phyloP scores from a whole-genome alignment of 2,329 filamentous ascomycete genomes.

The Orbilia quercus region DNA sequence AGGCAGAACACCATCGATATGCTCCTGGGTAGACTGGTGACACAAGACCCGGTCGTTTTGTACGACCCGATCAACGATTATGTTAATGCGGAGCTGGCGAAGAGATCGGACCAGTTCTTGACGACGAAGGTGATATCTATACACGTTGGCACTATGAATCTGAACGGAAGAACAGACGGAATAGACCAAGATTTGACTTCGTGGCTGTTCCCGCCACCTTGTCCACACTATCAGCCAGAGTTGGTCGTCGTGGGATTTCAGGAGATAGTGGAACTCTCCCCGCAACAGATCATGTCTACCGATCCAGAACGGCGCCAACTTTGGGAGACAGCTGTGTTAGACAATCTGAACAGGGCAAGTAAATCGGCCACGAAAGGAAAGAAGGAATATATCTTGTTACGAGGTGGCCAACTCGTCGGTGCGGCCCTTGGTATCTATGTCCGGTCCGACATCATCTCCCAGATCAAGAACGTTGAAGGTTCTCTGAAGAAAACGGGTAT shows the following conservation, averaged over 20 bases:
- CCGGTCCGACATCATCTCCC: slow-evolving; percentile 77
- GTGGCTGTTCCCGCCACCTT: slow-evolving; percentile 81
- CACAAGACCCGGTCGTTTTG: slow-evolving; percentile 53
- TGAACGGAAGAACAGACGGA: slow-evolving; percentile 87
- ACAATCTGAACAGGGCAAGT: slow-evolving; percentile 77
- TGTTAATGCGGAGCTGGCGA: slow-evolving; percentile 79
- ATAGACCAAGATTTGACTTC: slow-evolving; percentile 81
- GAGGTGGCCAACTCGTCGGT: slow-evolving; percentile 93
- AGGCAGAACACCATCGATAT: slow-evolving; percentile 95
- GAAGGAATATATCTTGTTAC: slow-evolving; percentile 86
- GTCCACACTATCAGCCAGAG: slow-evolving; percentile 75
- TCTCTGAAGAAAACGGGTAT: slow-evolving; percentile 94
- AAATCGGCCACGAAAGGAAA: slow-evolving; percentile 67
- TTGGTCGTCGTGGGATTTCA: slow-evolving; percentile 94
- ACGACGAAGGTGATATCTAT: slow-evolving; percentile 66
- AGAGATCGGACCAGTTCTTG: slow-evolving; percentile 63
- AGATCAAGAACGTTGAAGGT: slow-evolving; percentile 97
- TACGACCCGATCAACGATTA: slow-evolving; percentile 84
- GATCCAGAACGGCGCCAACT: slow-evolving; percentile 84
- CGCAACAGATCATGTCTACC: slow-evolving; percentile 99
- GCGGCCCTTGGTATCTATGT: slow-evolving; percentile 93
- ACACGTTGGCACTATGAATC: slow-evolving; percentile 89
- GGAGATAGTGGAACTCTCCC: slow-evolving; percentile 96
- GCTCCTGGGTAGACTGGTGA: slow-evolving; percentile 68
- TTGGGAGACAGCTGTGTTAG: slow-evolving; percentile 86